Conservation (phyloP, 345 rosid species). For the Citrus australasica region DNA sequence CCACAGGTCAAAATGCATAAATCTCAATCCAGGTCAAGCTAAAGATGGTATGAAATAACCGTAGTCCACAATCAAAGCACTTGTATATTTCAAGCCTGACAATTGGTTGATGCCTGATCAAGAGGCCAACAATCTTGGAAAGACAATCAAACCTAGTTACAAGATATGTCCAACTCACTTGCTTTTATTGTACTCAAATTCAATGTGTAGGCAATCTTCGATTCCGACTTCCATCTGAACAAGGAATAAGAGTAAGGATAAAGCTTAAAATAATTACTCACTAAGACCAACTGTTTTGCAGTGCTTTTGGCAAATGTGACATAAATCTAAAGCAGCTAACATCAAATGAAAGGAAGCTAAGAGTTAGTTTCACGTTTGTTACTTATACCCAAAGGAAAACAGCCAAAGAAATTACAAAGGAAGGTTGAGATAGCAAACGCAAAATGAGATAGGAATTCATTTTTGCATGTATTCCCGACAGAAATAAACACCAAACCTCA, state of each 20-base stretch:
- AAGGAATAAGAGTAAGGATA: conserved; percentile 9
- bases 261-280: conserved; percentile 2
- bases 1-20: not conserved
- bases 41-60: not conserved
- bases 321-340: not conserved
- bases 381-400: not conserved
- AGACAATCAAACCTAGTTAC: not conserved
- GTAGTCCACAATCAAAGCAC: not conserved
- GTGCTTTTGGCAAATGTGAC: not conserved
- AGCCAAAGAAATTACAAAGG: not conserved
- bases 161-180: conserved; percentile 51
- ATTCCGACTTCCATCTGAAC: conserved; percentile 99
- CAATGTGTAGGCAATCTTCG: conserved; percentile 96
- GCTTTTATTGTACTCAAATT: conserved; percentile 98
- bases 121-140: not conserved
- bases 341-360: not conserved
- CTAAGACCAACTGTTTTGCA: conserved; percentile 3
- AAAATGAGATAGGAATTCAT: conserved; percentile 1
- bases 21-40: conserved; percentile 2
- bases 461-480: not conserved
- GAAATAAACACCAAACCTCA: conserved; percentile 23
- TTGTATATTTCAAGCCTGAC: not conserved
- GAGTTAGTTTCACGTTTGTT: not conserved
- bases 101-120: not conserved
- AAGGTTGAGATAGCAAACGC: not conserved